phyloP scores from a whole-genome alignment of 345 rosid genomes.

The Brassica carinata region DNA sequence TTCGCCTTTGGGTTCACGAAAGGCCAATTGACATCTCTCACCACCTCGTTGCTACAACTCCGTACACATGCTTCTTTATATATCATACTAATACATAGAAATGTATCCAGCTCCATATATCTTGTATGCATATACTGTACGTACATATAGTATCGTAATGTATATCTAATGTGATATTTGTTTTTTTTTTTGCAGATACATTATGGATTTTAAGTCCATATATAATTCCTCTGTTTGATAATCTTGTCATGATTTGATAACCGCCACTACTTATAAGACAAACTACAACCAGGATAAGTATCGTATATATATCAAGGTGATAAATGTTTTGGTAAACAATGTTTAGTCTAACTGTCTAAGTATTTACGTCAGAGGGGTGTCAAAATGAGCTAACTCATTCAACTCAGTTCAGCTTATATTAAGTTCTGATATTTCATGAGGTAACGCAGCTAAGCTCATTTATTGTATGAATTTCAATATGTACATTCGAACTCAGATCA shows the following conservation, averaged over 20 bases:
- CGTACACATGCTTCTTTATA: conserved; percentile 25
- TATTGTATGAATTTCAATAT: no score
- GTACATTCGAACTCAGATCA: no score
- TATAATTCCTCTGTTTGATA: no score
- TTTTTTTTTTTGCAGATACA: background rate
- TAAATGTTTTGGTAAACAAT: background rate
- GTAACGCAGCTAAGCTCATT: no score
- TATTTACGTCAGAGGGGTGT: background rate
- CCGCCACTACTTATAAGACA: conserved; percentile 9
- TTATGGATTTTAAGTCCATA: conserved; percentile 1
- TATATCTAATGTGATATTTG: background rate
- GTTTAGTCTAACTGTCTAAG: background rate
- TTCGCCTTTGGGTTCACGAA: conserved; percentile 37
- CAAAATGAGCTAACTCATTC: no score
- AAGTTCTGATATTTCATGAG: no score
- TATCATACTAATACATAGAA: background rate
- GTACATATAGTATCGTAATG: background rate
- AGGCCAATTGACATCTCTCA: conserved; percentile 22
- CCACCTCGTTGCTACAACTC: conserved; percentile 32
- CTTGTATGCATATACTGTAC: background rate
- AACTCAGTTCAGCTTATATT: no score
- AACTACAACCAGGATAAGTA: background rate
- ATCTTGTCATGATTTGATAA: background rate
- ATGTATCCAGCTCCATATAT: background rate
- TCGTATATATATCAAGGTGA: background rate